Conservation (phyloP, 2,329 filamentous ascomycete genomes). For the Lasiodiplodia sp. region DNA sequence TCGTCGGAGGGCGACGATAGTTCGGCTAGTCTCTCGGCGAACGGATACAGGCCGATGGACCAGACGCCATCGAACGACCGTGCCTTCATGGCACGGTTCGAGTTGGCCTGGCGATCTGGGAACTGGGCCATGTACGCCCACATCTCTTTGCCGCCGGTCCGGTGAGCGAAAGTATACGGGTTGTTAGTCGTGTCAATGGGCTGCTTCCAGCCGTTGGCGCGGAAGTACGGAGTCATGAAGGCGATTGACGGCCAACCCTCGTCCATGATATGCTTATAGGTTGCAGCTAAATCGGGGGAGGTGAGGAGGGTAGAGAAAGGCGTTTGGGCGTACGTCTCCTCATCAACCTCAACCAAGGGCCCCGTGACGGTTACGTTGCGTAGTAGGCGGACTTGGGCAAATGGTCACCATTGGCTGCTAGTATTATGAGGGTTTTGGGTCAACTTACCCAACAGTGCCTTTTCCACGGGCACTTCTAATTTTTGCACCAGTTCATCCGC, state of each 20-base stretch:
- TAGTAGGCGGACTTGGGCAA: conserved; percentile 24
- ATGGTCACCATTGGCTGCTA: background rate
- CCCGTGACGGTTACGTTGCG: conserved; percentile 12
- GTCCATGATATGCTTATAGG: conserved; percentile 26
- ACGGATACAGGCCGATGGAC: conserved; percentile 22
- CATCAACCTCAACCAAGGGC: conserved; percentile 18
- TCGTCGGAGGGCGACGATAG: background rate
- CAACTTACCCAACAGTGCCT: conserved; percentile 8
- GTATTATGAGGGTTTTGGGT: background rate
- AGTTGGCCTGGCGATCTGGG: conserved; percentile 20
- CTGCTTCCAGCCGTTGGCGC: conserved; percentile 17
- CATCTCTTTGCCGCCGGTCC: conserved; percentile 7
- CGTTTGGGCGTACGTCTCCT: conserved; percentile 27
- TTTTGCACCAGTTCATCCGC: conserved; percentile 13
- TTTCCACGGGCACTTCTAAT: conserved; percentile 9
- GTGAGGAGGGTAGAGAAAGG: conserved; percentile 18
- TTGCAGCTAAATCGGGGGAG: conserved; percentile 11
- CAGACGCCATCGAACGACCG: conserved; percentile 11
- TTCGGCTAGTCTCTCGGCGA: conserved; percentile 6
- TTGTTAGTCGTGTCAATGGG: conserved; percentile 17
- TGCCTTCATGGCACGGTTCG: conserved; percentile 15
- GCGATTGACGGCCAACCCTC: background rate
- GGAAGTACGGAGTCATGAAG: conserved; percentile 20
- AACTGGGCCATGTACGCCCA: conserved; percentile 16
- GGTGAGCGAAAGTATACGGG: conserved; percentile 31